phyloP scores from a whole-genome alignment of 2,329 filamentous ascomycete genomes.

The Achaetomium macrosporum region DNA sequence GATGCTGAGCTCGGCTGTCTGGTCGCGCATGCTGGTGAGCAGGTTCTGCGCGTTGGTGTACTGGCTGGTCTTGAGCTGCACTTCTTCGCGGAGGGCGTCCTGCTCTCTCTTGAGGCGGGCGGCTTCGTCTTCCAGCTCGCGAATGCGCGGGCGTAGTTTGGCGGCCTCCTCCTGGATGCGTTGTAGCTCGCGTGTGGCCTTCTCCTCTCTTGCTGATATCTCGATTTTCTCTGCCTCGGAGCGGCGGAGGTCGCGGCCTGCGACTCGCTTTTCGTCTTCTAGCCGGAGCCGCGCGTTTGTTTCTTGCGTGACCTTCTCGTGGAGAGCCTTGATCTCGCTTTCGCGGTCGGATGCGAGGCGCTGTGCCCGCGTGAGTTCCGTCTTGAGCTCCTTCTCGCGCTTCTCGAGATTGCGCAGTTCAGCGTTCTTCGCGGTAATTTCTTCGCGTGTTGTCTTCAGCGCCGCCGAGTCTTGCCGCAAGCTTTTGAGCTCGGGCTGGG shows the following conservation, averaged over 20 bases:
- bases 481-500: slow-evolving; percentile 76
- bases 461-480: slow-evolving; percentile 71
- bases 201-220: slow-evolving; percentile 66
- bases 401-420: slow-evolving; percentile 74
- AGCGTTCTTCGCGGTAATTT: slow-evolving; percentile 52
- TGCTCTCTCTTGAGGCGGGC: slow-evolving; percentile 63
- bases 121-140: slow-evolving; percentile 68
- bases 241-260: slow-evolving; percentile 70
- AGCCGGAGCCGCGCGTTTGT: slow-evolving; percentile 63
- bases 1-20: slow-evolving; percentile 78
- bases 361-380: slow-evolving; percentile 65
- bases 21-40: slow-evolving; percentile 88
- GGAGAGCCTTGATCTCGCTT: slow-evolving; percentile 67
- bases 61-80: slow-evolving; percentile 77
- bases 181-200: slow-evolving; percentile 61
- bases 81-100: slow-evolving; percentile 66
- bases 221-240: slow-evolving; percentile 76
- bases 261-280: slow-evolving; percentile 71
- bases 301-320: slow-evolving; percentile 72
- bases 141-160: slow-evolving; percentile 56
- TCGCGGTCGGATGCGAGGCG: slow-evolving; percentile 69
- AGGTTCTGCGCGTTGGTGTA: slow-evolving; percentile 79
- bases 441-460: slow-evolving; percentile 69
- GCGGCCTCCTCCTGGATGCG: slow-evolving; percentile 66
- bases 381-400: slow-evolving; percentile 73